Percentiles rank a stretch among this genome's conserved stretches.
Conservation (phyloP, 345 rosid genomes). For the Populus simonii region DNA sequence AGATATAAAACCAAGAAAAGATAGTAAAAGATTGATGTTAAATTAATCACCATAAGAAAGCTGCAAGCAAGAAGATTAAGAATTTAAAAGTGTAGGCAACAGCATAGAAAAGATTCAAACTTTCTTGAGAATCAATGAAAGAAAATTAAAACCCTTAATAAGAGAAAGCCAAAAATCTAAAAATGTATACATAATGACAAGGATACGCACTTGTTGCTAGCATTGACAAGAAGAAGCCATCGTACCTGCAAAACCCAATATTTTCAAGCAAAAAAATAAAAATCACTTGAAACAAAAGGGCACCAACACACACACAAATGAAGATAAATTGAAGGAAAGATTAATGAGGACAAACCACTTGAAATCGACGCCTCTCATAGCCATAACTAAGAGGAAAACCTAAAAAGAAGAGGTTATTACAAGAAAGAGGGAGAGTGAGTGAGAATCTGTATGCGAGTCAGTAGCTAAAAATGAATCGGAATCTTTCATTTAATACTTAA, state of each 20-base stretch:
- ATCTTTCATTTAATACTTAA: not conserved
- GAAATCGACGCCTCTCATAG: slow-evolving; percentile 87
- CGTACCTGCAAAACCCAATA: slow-evolving; percentile 61
- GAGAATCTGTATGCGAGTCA: not conserved
- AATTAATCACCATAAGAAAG: not conserved
- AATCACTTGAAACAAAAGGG: not conserved
- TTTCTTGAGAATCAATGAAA: not conserved
- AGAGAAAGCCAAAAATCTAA: not conserved
- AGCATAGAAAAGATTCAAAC: not conserved
- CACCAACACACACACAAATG: too few relatives aligned
- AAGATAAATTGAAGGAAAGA: not conserved
- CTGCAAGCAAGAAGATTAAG: not conserved
- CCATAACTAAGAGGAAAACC: slow-evolving; percentile 40
- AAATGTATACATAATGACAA: slow-evolving; percentile 15
- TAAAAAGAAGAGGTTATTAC: not conserved
- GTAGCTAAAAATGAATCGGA: not conserved
- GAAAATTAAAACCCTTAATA: not conserved
- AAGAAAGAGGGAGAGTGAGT: not conserved
- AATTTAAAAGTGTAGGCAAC: too few relatives aligned
- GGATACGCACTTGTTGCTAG: slow-evolving; percentile 99
- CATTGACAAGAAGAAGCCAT: slow-evolving; percentile 99
- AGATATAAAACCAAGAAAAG: not conserved
- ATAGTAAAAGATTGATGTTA: not conserved
- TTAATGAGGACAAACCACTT: slow-evolving; percentile 62
- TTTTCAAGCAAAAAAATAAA: not conserved